Conservation (phyloP, 2,329 filamentous ascomycete species). For the Penicillium sp. region DNA sequence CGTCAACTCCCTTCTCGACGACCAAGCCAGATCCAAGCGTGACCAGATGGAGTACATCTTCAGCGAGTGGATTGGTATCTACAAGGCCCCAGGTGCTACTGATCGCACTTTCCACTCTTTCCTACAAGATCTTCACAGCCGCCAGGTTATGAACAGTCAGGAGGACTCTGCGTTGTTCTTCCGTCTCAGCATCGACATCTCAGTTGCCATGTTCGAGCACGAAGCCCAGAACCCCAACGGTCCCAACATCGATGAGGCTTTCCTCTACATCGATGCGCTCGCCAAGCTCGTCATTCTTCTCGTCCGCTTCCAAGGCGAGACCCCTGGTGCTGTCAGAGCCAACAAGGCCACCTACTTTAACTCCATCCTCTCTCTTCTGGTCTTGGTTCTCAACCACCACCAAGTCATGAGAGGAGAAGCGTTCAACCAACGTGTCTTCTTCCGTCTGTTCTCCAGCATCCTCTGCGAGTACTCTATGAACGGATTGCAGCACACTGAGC, state of each 20-base stretch:
- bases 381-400: slow-evolving; percentile 82
- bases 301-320: slow-evolving; percentile 69
- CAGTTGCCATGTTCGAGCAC: slow-evolving; percentile 76
- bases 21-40: slow-evolving; percentile 61
- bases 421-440: slow-evolving; percentile 88
- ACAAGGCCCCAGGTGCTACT: slow-evolving; percentile 72
- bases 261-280: slow-evolving; percentile 73
- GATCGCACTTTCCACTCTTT: slow-evolving; percentile 74
- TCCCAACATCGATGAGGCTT: slow-evolving; percentile 62
- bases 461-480: slow-evolving; percentile 70
- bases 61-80: slow-evolving; percentile 88
- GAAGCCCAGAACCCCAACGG: slow-evolving; percentile 62
- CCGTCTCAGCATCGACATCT: slow-evolving; percentile 76
- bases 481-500: slow-evolving; percentile 59
- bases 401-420: slow-evolving; percentile 76
- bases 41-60: slow-evolving; percentile 95
- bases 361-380: slow-evolving; percentile 73
- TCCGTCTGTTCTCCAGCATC: slow-evolving; percentile 81
- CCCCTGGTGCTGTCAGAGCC: slow-evolving; percentile 58
- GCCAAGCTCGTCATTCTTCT: slow-evolving; percentile 77
- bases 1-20: slow-evolving; percentile 55
- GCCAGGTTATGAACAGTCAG: slow-evolving; percentile 69
- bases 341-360: slow-evolving; percentile 73
- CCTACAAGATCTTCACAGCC: slow-evolving; percentile 77
- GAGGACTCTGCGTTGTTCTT: slow-evolving; percentile 81